Evolutionary conservation across 208 protist species (phyloP).

Genomic region (Tetramitus jugosus): DNA sequence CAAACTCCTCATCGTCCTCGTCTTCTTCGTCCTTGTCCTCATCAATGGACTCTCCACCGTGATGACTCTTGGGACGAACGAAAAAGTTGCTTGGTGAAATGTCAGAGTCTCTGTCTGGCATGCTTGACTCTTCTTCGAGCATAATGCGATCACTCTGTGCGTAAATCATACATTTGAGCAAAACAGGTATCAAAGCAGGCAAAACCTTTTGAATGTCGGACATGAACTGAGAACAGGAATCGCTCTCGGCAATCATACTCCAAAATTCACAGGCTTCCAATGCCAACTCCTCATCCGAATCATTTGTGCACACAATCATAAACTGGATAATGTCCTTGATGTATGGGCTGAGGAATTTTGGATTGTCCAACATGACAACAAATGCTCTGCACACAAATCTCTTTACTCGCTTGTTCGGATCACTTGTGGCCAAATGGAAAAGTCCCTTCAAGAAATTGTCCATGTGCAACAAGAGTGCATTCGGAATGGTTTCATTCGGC

Average conservation of each 20-base stretch:
- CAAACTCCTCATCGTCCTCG: conserved; percentile 52
- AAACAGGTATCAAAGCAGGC: not conserved
- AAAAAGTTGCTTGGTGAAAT: not conserved
- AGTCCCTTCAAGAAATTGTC: not conserved
- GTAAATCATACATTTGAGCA: not conserved
- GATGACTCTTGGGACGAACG: not conserved
- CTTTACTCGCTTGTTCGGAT: not conserved
- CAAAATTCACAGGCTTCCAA: conserved; percentile 20
- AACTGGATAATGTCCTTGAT: not conserved
- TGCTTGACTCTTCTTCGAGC: not conserved
- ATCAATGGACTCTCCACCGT: conserved; percentile 14
- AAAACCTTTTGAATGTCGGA: not conserved
- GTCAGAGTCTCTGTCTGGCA: not conserved
- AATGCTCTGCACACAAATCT: not conserved
- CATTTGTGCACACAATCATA: not conserved
- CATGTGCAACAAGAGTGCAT: not conserved
- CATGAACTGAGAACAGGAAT: not conserved
- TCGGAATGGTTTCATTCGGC: not conserved
- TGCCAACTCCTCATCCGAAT: not conserved
- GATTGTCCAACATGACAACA: not conserved
- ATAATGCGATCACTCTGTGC: not conserved
- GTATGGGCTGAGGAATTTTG: not conserved
- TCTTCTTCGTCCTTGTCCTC: conserved; percentile 50
- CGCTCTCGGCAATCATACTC: not conserved
- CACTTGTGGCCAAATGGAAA: not conserved